Evolutionary conservation across 2,329 filamentous ascomycete genomes (phyloP).

Genomic region (Xylaria sp.): DNA sequence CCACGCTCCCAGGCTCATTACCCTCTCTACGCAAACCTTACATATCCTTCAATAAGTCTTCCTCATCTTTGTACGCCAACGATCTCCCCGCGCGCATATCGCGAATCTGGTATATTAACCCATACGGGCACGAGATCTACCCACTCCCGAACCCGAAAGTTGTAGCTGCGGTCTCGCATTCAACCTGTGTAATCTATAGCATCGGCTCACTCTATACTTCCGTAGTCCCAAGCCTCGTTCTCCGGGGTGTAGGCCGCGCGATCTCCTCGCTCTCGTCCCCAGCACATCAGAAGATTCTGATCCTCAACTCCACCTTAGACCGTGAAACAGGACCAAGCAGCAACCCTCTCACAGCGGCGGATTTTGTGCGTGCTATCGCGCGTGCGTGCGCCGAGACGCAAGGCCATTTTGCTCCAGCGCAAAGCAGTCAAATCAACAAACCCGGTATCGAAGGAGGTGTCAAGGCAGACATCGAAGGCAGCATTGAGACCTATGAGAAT

Average conservation of each 20-base stretch:
- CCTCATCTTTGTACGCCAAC: slow-evolving; percentile 47
- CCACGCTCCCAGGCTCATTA: slow-evolving; percentile 82
- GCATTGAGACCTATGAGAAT: background rate
- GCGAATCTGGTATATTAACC: slow-evolving; percentile 96
- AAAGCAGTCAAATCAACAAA: background rate
- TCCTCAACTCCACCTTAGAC: slow-evolving; percentile 85
- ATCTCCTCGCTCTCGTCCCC: slow-evolving; percentile 48
- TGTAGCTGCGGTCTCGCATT: slow-evolving; percentile 71
- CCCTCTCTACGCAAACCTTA: slow-evolving; percentile 83
- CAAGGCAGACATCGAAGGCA: slow-evolving; percentile 11
- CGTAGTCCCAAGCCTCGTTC: slow-evolving; percentile 82
- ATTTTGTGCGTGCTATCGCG: slow-evolving; percentile 85
- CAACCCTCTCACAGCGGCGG: slow-evolving; percentile 75
- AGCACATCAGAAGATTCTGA: slow-evolving; percentile 77
- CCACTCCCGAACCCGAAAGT: slow-evolving; percentile 86
- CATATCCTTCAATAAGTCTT: slow-evolving; percentile 79
- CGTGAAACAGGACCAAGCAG: slow-evolving; percentile 82
- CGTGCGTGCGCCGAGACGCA: slow-evolving; percentile 78
- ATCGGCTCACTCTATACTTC: slow-evolving; percentile 96
- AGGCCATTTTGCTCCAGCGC: slow-evolving; percentile 50
- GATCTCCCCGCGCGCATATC: slow-evolving; percentile 82
- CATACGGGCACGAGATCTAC: slow-evolving; percentile 95
- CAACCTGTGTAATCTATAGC: slow-evolving; percentile 83
- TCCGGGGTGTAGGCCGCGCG: slow-evolving; percentile 78
- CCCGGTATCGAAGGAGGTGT: background rate